These are phyloP conservation scores for Diaporthe ilicicola DNA, from an alignment of 2,329 filamentous ascomycete species.

Conservation along the genomic window DNA sequence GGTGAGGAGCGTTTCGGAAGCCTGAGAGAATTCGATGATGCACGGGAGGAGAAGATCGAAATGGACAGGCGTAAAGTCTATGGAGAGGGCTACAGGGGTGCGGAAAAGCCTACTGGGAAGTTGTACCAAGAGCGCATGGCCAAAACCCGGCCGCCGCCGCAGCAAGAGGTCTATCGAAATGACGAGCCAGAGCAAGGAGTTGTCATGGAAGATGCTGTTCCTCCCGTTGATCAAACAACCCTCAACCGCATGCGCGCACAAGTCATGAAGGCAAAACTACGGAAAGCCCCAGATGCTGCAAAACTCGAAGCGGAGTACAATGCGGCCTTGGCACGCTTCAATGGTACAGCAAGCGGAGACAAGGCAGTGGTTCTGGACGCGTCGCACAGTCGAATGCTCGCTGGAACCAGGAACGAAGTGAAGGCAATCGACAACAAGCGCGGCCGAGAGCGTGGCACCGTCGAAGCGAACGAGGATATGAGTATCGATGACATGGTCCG, in stretches of 20 bases:
- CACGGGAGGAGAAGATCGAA: slow-evolving; percentile 91
- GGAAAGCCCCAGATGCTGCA: slow-evolving; percentile 76
- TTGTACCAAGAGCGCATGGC: slow-evolving; percentile 81
- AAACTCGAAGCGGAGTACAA: slow-evolving; percentile 88
- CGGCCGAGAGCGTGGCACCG: slow-evolving; percentile 82
- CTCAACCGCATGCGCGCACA: slow-evolving; percentile 92
- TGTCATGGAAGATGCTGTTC: slow-evolving; percentile 61
- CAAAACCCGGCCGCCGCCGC: slow-evolving; percentile 54
- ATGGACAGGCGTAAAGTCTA: slow-evolving; percentile 84
- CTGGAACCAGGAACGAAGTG: slow-evolving; percentile 77
- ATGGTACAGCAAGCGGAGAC: slow-evolving; percentile 58
- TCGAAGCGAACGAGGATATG: slow-evolving; percentile 96
- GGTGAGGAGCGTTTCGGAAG: slow-evolving; percentile 84
- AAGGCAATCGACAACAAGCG: slow-evolving; percentile 81
- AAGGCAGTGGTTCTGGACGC: slow-evolving; percentile 82
- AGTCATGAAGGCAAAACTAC: slow-evolving; percentile 94
- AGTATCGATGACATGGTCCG: slow-evolving; percentile 95
- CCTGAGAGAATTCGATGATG: slow-evolving; percentile 87
- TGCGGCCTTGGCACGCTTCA: slow-evolving; percentile 70
- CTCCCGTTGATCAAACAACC: slow-evolving; percentile 76
- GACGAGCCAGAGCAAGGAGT: slow-evolving; percentile 60
- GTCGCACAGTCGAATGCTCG: slow-evolving; percentile 90
- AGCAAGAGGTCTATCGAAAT: slow-evolving; percentile 42
- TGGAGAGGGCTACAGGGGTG: slow-evolving; percentile 83
- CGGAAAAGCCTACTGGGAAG: slow-evolving; percentile 88